Base-by-base conservation (phyloP, 148 eudicot genomes). In the Cornus florida region DNA sequence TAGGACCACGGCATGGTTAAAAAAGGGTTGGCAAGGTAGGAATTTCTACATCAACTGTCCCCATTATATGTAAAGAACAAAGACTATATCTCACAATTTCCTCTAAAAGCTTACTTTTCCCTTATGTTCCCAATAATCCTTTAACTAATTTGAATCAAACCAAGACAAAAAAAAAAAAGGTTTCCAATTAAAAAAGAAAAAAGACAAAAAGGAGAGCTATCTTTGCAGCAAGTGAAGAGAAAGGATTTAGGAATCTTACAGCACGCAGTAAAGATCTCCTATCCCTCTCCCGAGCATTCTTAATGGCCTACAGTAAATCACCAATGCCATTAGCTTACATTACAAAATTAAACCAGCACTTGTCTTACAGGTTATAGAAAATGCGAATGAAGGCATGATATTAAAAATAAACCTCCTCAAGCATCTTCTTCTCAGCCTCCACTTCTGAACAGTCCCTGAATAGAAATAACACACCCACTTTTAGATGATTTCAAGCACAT, bases 211-310 rank as follows among this genome's bases (percentile, higher is more conserved):
- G 5, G 20, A 57, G 6, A 57, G 6, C 9, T 20, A 39, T 60
- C 7, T 5, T 19, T 32, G 50, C 14, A 64, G 32, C n/a, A 71
- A 33, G 14, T 11, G 43, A 64, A 6, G 1, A 24, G 16, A 19
- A 65, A 2, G 19, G 19, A 23, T 5, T 60, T 57, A 39, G 64
- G 75, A 77, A 41, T 74, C 95, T 89, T 89, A 96, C 99, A 68
- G 93, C 84, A 53, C 99, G 93, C n/a, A 96, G 75, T 67, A 96
- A 75, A 31, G 88, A 78, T 83, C 99, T 92, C 80, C 89, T 86
- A 17, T 96, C 99, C 84, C 99, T 93, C 85, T 96, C 98, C 5
- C 99, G 91, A 67, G 95, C 93, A 93, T 96, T 96, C 83, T 89
- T 93, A 65, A 96, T 87, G 59, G 99, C 98, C 99, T 96, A 81